Conservation (phyloP, 768 basidiomycete species). For the Leucocoprinus sp. region DNA sequence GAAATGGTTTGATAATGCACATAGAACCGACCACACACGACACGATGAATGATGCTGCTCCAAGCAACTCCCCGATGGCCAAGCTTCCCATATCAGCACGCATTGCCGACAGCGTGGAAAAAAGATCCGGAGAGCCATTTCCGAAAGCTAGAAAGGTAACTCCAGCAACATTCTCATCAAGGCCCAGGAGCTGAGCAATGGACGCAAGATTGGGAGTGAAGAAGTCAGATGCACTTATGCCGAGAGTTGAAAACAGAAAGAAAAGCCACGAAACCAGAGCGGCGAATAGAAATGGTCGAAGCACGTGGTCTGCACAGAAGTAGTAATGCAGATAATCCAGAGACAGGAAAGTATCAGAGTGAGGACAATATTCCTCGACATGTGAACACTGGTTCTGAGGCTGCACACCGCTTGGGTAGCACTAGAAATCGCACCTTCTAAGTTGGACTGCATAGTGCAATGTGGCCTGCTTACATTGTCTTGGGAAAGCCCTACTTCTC, state of each 20-base stretch:
- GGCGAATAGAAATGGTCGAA: conserved; percentile 54
- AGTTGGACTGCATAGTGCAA: not conserved
- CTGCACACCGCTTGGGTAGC: conserved; percentile 53
- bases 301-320: conserved; percentile 51
- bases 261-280: conserved; percentile 70
- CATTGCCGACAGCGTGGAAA: conserved; percentile 94
- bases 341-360: conserved; percentile 55
- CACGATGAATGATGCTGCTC: conserved; percentile 92
- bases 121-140: conserved; percentile 94
- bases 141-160: conserved; percentile 97
- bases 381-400: conserved; percentile 54
- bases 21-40: conserved; percentile 97
- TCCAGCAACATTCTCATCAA: conserved; percentile 91
- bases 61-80: conserved; percentile 91
- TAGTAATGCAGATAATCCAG: conserved; percentile 64
- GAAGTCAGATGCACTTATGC: conserved; percentile 93
- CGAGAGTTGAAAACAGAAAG: conserved; percentile 94
- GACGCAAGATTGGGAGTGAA: conserved; percentile 96
- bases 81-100: conserved; percentile 75
- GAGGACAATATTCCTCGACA: conserved; percentile 49
- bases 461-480: conserved; percentile 6
- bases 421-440: conserved; percentile 40
- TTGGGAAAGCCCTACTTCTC: conserved; percentile 13
- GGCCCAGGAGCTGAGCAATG: conserved; percentile 73
- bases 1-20: conserved; percentile 94